phyloP scores from a whole-genome alignment of 192 early-diverging fungal genomes.

The Radiomyces spectabilis region DNA sequence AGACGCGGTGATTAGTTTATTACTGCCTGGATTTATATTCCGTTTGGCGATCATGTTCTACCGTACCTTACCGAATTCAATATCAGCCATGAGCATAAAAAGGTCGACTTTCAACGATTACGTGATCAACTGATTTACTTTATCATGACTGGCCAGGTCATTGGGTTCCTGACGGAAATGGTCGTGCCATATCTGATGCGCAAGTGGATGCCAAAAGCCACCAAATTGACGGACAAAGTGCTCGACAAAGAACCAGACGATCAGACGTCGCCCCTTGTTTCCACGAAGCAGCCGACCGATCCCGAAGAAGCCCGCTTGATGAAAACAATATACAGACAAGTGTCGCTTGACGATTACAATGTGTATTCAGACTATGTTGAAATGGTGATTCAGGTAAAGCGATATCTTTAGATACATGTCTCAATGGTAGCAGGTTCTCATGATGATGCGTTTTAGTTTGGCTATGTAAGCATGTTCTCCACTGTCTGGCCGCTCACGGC shows the following conservation, averaged over 20 bases:
- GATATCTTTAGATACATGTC: background rate
- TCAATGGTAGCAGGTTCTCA: background rate
- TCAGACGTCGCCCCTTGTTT: background rate
- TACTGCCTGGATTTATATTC: constrained; percentile 86
- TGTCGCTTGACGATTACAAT: constrained; percentile 65
- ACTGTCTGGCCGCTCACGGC: constrained; percentile 81
- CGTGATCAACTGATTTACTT: constrained; percentile 64
- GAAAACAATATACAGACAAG: constrained; percentile 48
- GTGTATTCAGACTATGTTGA: constrained; percentile 88
- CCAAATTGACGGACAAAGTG: constrained; percentile 1
- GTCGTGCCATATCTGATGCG: constrained; percentile 61
- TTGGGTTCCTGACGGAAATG: constrained; percentile 70
- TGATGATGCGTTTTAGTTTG: constrained; percentile 50
- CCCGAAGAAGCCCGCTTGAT: constrained; percentile 34
- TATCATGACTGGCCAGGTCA: constrained; percentile 75
- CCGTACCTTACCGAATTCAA: constrained; percentile 34
- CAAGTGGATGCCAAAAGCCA: constrained; percentile 27
- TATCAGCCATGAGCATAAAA: constrained; percentile 26
- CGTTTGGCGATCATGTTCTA: constrained; percentile 64
- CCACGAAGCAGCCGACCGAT: background rate
- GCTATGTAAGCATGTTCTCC: constrained; percentile 80
- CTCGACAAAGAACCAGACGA: constrained; percentile 5
- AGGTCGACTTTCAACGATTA: constrained; percentile 48
- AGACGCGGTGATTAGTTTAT: constrained; percentile 38
- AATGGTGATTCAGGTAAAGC: constrained; percentile 76